Percentiles rank a stretch among this genome's conserved stretches.
Evolutionary conservation across 2,329 filamentous ascomycete genomes (phyloP).

Genomic region (Hypoxylon sp.): DNA sequence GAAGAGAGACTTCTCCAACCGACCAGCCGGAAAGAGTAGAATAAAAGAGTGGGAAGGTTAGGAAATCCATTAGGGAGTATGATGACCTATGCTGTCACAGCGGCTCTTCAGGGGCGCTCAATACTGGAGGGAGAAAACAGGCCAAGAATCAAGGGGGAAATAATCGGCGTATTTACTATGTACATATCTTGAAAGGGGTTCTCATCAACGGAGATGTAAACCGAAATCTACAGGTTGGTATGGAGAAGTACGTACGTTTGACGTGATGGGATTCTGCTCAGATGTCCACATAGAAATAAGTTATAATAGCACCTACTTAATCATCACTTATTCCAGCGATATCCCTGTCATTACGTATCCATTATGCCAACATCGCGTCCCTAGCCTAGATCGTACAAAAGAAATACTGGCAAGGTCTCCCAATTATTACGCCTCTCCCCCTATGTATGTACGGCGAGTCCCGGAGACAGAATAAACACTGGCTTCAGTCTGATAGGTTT

Average conservation of each 20-base stretch:
- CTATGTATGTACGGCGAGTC: no score
- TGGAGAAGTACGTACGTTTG: not conserved
- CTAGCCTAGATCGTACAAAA: not conserved
- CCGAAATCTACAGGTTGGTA: not conserved
- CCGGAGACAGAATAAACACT: not conserved
- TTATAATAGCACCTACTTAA: not conserved
- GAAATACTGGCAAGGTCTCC: not conserved
- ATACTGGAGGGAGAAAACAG: not conserved
- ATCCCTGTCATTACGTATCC: not conserved
- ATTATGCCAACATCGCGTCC: not conserved
- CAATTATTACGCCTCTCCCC: no score
- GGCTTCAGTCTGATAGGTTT: not conserved
- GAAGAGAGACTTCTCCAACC: not conserved
- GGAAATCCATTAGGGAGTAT: not conserved
- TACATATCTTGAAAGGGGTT: not conserved
- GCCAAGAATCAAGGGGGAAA: not conserved
- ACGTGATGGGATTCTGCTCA: not conserved
- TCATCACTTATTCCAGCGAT: not conserved
- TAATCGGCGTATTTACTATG: not conserved
- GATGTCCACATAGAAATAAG: not conserved
- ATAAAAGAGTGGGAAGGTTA: not conserved
- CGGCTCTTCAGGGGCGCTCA: not conserved
- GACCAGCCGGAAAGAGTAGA: not conserved
- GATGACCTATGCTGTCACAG: not conserved
- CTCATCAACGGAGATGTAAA: no score